These are phyloP conservation scores for Fusarium torreyae DNA, from an alignment of 2,329 filamentous ascomycete genomes.

Conservation along the genomic window DNA sequence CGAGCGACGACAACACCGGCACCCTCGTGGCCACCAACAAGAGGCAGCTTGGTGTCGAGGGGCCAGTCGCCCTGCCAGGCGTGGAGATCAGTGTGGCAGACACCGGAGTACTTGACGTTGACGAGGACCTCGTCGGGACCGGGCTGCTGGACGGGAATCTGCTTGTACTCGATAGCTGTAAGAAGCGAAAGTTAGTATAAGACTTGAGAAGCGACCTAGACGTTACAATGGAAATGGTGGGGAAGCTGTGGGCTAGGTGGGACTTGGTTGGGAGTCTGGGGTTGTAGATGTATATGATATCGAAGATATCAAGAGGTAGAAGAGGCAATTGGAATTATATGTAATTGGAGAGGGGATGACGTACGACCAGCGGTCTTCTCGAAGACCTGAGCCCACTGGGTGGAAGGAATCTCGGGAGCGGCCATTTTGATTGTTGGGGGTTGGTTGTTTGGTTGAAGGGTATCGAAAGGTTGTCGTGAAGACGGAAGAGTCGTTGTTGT, in stretches of 20 bases:
- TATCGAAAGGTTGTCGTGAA: conserved; percentile 46
- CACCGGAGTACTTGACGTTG: conserved; percentile 91
- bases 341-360: conserved; percentile 49
- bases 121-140: conserved; percentile 92
- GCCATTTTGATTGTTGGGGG: conserved; percentile 50
- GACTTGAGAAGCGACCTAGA: conserved; percentile 8
- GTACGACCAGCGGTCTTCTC: conserved; percentile 82
- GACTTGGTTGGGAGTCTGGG: conserved; percentile 23
- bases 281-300: conserved; percentile 18
- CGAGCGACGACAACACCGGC: conserved; percentile 87
- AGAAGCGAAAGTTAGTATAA: conserved; percentile 35
- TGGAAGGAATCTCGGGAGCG: conserved; percentile 74
- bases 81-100: conserved; percentile 88
- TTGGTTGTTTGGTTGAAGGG: conserved; percentile 31
- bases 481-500: conserved; percentile 39
- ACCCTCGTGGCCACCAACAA: conserved; percentile 86
- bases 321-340: conserved; percentile 21
- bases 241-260: conserved; percentile 34
- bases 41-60: conserved; percentile 82
- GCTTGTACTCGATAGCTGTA: conserved; percentile 77
- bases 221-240: conserved; percentile 34
- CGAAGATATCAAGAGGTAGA: conserved; percentile 25
- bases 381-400: conserved; percentile 93
- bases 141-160: conserved; percentile 85
- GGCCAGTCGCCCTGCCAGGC: conserved; percentile 94